Evolutionary conservation across 352 stramenopile species (phyloP), one percentile per base, ranked within the genome.

Genomic region (Globisporangium rhizosaccharum): DNA sequence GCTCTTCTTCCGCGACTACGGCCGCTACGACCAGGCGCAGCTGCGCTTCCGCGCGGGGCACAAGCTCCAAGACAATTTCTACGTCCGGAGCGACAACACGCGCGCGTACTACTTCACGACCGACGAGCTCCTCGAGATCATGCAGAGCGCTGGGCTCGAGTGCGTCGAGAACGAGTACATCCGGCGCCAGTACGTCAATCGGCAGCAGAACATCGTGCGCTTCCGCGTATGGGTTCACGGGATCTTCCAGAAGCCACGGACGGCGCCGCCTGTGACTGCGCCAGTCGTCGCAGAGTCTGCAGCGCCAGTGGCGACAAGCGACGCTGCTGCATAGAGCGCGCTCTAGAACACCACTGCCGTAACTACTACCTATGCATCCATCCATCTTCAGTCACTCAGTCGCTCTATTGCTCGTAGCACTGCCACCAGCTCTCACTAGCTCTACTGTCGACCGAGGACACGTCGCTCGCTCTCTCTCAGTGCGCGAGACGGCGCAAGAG

Each of bases 1-100:
- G 55, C 68, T 94, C 15, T 92, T 99, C 53, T 92, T 99, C 72
- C 82, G 94, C 44, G 96, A 99, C 76, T 99, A 98, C 69, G 96
- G 94, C 1, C 79, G 94, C 44, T 98, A 95, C 57, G 95, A 99
- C 71, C 91, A 98, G 66, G 94, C 93, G 8, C 95, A 98, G 77
- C 77, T 98, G 56, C 93, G 96, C 59, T 94, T 98, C 67, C 77
- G 81, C 14, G 56, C 78, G 15, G 86, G 82, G 36, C 81, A 88
- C 65, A 92, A 96, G 54, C 73, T 98, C 26, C 87, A 94, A 52
- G 86, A 98, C 2, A 98, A 98, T 63, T 97, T 97, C 48, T 98
- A 98, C 75, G 82, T 96, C 41, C 93, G 96, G 56, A 79, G 96
- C 64, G 95, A 98, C 76, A 97, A 97, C 60, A 98, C 95, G 4